phyloP scores from a whole-genome alignment of 441 rosid species.

The Arabidopsis hybrid region DNA sequence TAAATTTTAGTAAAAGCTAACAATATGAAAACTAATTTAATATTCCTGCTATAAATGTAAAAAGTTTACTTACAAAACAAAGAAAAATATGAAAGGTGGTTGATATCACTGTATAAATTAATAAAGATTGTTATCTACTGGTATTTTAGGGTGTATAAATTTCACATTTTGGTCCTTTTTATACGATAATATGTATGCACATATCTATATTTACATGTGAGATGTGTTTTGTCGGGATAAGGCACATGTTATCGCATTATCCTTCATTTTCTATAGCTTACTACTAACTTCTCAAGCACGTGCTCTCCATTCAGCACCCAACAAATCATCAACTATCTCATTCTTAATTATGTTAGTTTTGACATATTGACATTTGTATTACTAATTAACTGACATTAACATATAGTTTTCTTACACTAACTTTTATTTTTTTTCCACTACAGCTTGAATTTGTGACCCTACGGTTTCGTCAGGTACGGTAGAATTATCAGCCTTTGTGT shows the following conservation, averaged over 20 bases:
- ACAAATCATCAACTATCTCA: slow-evolving; percentile 36
- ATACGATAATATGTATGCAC: neutral
- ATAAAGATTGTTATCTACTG: slow-evolving; percentile 8
- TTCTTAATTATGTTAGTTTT: slow-evolving; percentile 34
- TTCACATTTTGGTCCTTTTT: slow-evolving; percentile 21
- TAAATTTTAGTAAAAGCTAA: neutral
- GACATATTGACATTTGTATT: slow-evolving; percentile 26
- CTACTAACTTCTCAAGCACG: slow-evolving; percentile 48
- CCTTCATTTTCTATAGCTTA: slow-evolving; percentile 43
- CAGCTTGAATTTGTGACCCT: neutral
- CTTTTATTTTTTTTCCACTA: neutral
- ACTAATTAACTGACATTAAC: slow-evolving; percentile 30
- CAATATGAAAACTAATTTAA: neutral
- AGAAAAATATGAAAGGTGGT: slow-evolving; percentile 26
- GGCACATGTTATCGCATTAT: slow-evolving; percentile 49
- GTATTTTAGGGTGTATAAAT: slow-evolving; percentile 9
- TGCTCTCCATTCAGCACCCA: slow-evolving; percentile 47
- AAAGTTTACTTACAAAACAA: slow-evolving; percentile 20
- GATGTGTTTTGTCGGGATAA: slow-evolving; percentile 48
- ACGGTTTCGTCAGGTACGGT: neutral
- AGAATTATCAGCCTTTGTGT: neutral
- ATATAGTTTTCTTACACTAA: neutral
- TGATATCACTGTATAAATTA: neutral
- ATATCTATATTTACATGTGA: slow-evolving; percentile 39
- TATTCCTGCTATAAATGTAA: slow-evolving; percentile 28